Evolutionary conservation across 768 basidiomycete genomes (phyloP), one percentile per base, ranked within the genome.

Genomic region (Kwoniella europaea): DNA sequence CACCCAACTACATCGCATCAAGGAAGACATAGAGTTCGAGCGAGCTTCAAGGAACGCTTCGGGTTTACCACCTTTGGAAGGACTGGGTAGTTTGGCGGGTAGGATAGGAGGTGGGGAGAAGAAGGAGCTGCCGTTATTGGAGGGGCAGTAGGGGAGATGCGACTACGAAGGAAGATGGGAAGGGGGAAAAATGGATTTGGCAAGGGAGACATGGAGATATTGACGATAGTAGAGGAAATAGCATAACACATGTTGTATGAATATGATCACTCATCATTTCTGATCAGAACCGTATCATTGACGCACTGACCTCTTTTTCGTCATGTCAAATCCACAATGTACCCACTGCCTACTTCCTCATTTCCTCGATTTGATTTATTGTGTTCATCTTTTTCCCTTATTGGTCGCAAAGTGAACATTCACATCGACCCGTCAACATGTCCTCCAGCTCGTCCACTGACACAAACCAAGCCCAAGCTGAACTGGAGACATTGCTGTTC

Each of bases 1-100:
- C 68, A 65, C 72, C 9, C 72, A 75, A 46, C 61, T 82, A 22
- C 75, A 79, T 57, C 71, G 55, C 10, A 60, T 70, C 57, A 70
- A 65, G 53, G 43, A 27, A 22, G 68, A 70, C 13, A 10, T 70
- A 10, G 62, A 70, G 15, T 55, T 53, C 12, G 68, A 70, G 20
- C 44, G 46, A 43, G 24, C 43, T 1, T n/a, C 54, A 15, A 27
- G 20, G 12, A 41, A 24, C 42, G 53, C 41, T 20, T 22, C 55
- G 52, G 35, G 35, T 15, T 61, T 53, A 15, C 50, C 53, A 46
- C 52, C 60, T 2, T 29, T 68, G 20, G 67, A 68, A 27, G 58
- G 67, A 16, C 1, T 46, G 24, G 58, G 44, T 35, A 35, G 35
- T 15, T 22, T 41, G 50, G 35, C 46, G 13, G 46, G 27, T n/a